Evolutionary conservation across 306 rosid species (phyloP).

Genomic region (Inga leiocalycina): DNA sequence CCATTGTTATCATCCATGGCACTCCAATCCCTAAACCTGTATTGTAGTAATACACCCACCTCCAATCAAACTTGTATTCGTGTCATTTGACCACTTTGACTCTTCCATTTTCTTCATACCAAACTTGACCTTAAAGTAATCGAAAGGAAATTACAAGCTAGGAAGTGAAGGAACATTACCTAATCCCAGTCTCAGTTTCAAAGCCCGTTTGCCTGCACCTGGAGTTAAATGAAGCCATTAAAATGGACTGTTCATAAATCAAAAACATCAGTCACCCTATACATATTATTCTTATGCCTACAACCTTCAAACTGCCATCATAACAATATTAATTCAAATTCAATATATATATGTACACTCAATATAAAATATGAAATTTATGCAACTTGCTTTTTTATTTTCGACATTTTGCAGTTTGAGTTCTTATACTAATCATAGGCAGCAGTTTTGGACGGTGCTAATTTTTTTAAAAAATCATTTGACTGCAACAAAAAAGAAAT

Average conservation of each 20-base stretch:
- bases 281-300: not conserved
- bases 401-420: not conserved
- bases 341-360: too few species aligned
- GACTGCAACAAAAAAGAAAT: not conserved
- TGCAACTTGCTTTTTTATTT: not conserved
- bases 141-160: not conserved
- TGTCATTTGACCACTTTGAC: not conserved
- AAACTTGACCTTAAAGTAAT: not conserved
- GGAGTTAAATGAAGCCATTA: slow-evolving; percentile 8
- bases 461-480: not conserved
- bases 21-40: slow-evolving; percentile 38
- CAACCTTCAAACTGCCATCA: not conserved
- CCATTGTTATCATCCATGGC: slow-evolving; percentile 11
- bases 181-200: slow-evolving; percentile 32
- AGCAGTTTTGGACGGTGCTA: not conserved
- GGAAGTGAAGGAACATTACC: slow-evolving; percentile 36
- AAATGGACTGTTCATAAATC: not conserved
- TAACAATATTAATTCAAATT: not conserved
- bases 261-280: not conserved
- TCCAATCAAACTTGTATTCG: not conserved
- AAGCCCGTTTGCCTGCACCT: slow-evolving; percentile 25
- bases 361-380: not conserved
- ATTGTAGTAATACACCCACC: too few species aligned
- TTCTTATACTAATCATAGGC: not conserved
- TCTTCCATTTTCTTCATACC: not conserved